These are phyloP conservation scores for Heliamphora pulchella DNA, from an alignment of 179 eudicot species.

Conservation along the genomic window DNA sequence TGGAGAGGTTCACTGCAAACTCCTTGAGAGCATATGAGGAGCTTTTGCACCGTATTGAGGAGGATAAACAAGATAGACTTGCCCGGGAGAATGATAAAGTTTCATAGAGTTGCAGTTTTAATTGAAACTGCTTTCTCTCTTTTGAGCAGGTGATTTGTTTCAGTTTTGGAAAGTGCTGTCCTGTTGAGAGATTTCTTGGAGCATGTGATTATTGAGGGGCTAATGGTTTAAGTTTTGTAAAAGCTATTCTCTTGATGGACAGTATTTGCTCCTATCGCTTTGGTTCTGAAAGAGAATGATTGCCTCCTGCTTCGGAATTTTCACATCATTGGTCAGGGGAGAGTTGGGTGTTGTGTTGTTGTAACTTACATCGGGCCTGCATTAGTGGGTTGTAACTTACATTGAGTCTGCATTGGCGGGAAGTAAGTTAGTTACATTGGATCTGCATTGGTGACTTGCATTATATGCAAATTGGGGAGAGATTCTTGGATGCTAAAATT, in stretches of 20 bases:
- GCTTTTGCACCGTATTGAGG: constrained; percentile 61
- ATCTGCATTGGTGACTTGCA: too few species aligned
- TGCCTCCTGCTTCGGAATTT: not conserved
- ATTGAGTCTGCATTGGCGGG: too few species aligned
- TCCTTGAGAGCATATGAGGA: constrained; percentile 76
- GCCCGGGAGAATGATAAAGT: constrained; percentile 30
- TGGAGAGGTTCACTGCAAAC: constrained; percentile 63
- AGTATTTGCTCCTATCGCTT: not conserved
- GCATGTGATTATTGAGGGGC: not conserved
- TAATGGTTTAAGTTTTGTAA: not conserved
- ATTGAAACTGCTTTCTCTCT: not conserved
- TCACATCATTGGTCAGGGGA: not conserved
- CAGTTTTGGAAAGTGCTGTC: not conserved
- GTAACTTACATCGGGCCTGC: not conserved
- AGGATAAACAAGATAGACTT: constrained; percentile 43
- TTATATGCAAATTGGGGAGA: too few species aligned
- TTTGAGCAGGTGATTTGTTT: not conserved
- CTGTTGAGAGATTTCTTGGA: not conserved
- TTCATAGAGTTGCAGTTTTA: constrained; percentile 21
- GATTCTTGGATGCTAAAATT: not conserved
- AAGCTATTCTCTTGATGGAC: not conserved
- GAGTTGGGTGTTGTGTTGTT: not conserved
- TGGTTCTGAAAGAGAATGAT: constrained; percentile 8
- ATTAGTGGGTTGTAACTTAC: not conserved
- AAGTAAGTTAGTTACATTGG: too few species aligned